Base-by-base conservation (phyloP, 768 basidiomycete species). In the Mycena capillaripes region DNA sequence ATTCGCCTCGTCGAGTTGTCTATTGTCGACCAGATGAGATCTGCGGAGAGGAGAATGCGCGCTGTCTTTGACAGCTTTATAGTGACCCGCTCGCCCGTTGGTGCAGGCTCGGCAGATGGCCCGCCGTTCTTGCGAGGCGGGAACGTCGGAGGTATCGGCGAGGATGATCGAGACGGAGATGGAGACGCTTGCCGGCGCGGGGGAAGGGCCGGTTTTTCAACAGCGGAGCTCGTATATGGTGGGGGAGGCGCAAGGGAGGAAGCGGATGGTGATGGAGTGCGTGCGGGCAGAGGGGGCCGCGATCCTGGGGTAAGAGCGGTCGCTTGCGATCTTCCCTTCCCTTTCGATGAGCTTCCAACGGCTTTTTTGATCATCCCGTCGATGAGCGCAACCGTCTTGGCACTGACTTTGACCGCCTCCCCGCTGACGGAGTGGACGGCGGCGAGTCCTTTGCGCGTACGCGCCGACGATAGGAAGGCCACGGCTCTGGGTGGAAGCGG, bases 381-480 rank as follows among this genome's bases (percentile, higher is more conserved):
- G 72, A 95, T 89, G 66, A 88, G 78, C 3, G 82, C 82, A 40
- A 93, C 84, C 0, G 93, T 94, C 72, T 89, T 88, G 17, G 87
- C 79, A 64, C 90, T 93, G 71, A 93, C 87, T 75, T 89, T 87
- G 38, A 91, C 92, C 0, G 92, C 93, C 75, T 90, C 85, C 0
- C 90, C 91, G 69, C 86, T 91, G 65, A 92, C 83, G 12, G 89
- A 86, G 75, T 95, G 93, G 2, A 93, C 89, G 4, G 83, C 85
- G 5, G 88, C 80, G 0, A 95, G 86, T 4, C 89, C 87, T 56
- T 87, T 85, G 36, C 88, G 88, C 0, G 92, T 90, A 21, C 80
- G 83, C 50, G 90, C 88, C 3, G 91, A 91, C 2, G 89, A 88
- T 10, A 90, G 82, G 77, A 93, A 90, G 61, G 88, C 86, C 23